Conservation (phyloP, 768 basidiomycete genomes). For the Phanerodontia chrysosporium region DNA sequence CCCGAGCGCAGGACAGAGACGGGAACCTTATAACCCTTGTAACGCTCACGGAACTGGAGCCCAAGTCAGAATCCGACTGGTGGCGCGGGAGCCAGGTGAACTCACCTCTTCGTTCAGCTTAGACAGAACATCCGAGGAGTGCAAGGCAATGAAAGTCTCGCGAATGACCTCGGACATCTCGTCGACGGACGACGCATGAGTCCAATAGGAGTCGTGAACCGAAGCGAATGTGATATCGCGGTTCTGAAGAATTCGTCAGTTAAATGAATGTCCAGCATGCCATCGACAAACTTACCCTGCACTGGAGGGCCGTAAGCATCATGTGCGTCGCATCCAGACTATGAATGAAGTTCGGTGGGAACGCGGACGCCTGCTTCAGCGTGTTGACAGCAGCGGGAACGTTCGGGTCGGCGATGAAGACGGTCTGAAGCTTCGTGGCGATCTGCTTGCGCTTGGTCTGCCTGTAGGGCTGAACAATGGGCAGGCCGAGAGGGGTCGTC, state of each 20-base stretch:
- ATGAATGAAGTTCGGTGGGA: slow-evolving; percentile 99
- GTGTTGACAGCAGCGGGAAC: slow-evolving; percentile 76
- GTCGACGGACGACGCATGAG: slow-evolving; percentile 84
- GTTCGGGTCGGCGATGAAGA: slow-evolving; percentile 87
- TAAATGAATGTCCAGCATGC: slow-evolving; percentile 4
- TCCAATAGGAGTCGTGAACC: slow-evolving; percentile 99
- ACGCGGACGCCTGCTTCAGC: slow-evolving; percentile 88
- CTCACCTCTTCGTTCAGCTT: slow-evolving; percentile 72
- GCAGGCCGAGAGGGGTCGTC: slow-evolving; percentile 94
- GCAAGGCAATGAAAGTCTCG: slow-evolving; percentile 89
- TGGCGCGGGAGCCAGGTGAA: neutral
- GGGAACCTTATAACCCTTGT: slow-evolving; percentile 68
- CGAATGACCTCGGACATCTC: slow-evolving; percentile 87
- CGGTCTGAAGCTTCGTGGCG: slow-evolving; percentile 77
- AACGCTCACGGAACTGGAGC: slow-evolving; percentile 68
- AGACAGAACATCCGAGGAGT: slow-evolving; percentile 79
- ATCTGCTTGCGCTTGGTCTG: slow-evolving; percentile 80
- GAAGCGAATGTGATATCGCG: slow-evolving; percentile 83
- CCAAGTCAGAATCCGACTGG: neutral
- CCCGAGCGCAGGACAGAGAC: slow-evolving; percentile 39
- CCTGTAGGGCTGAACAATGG: slow-evolving; percentile 95
- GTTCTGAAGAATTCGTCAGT: slow-evolving; percentile 41
- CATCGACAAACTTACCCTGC: slow-evolving; percentile 49
- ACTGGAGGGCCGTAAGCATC: slow-evolving; percentile 93
- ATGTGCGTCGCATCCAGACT: slow-evolving; percentile 98